Base-by-base conservation (phyloP, 345 rosid species). In the Sisymbrium irio region DNA sequence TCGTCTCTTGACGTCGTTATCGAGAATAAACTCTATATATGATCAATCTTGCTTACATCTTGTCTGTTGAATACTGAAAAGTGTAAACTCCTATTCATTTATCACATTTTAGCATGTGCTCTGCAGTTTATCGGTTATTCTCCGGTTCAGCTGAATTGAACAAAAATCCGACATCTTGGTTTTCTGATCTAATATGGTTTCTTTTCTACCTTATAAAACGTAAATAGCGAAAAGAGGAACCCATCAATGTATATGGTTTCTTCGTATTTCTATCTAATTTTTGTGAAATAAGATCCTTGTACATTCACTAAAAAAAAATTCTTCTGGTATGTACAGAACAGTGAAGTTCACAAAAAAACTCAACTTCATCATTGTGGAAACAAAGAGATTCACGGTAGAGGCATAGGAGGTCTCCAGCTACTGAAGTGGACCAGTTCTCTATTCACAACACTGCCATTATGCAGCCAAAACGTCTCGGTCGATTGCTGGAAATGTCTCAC, bases 401-500 rank as follows among this genome's bases (percentile, higher is more conserved):
- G 87, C 84, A 90, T 70, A 37, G 97, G 97, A 66, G 87, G 88
- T 71, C 72, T 83, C 99, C 99, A 95, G 51, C 75, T 73, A 41
- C 87, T 79, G 80, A 92, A 95, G 78, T 84, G 87, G 12, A 83
- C 79, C 64, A 92, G 80, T 70, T 87, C 80, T 65, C 91, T 81
- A 57, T 88, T 88, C 53, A 92, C 91, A 54, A 85, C 42, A 41
- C 97, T 79, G 30, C 82, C 78, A 78, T 95, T 87, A 78, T 90
- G 99, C 80, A 95, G 83, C 99, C 99, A 95, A 82, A 92, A 95
- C 58, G 99, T 95, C 78, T 88, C 97, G 0, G 89, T 72, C 6
- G 97, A 95, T 54, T 85, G 99, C 65, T 95, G 97, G 73, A 95
- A 95, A 41, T 81, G 83, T 87, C 97, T 86, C 63, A 86, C 92